These are phyloP conservation scores for Calonectria naviculata DNA, from an alignment of 2,329 filamentous ascomycete species.

Conservation along the genomic window DNA sequence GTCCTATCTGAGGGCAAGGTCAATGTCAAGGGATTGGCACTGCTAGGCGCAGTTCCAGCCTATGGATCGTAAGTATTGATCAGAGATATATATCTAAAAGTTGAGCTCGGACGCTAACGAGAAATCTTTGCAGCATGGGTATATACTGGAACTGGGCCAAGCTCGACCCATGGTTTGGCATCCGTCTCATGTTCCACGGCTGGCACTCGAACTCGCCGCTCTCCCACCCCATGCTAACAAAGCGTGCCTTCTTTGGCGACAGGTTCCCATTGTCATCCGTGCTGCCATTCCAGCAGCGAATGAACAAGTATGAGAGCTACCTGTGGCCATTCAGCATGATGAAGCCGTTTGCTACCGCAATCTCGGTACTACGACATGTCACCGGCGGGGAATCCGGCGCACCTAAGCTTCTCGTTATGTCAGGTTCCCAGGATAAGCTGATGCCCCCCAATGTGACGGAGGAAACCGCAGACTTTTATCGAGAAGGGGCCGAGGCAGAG, in stretches of 20 bases:
- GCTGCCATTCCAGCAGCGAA: conserved; percentile 52
- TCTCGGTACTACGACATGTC: conserved; percentile 53
- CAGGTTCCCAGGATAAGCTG: conserved; percentile 53
- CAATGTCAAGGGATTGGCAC: conserved; percentile 55
- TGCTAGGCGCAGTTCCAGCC: conserved; percentile 59
- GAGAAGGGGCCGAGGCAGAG: conserved; percentile 20
- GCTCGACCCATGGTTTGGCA: conserved; percentile 59
- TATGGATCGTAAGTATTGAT: conserved; percentile 45
- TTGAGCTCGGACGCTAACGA: neutral
- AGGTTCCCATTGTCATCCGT: conserved; percentile 53
- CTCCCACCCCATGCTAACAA: conserved; percentile 60
- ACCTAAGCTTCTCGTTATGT: conserved; percentile 51
- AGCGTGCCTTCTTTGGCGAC: conserved; percentile 62
- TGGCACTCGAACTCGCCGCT: conserved; percentile 64
- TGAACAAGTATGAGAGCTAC: conserved; percentile 63
- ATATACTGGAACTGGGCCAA: conserved; percentile 59
- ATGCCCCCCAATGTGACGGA: conserved; percentile 51
- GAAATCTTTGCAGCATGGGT: conserved; percentile 47
- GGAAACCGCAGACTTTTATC: conserved; percentile 48
- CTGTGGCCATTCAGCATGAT: conserved; percentile 63
- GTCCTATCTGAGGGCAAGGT: conserved; percentile 54
- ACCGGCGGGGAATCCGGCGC: conserved; percentile 28
- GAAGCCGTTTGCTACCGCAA: conserved; percentile 53
- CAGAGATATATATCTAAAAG: neutral
- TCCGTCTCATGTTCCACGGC: conserved; percentile 58